Base-by-base conservation (phyloP, 2,329 filamentous ascomycete genomes). In the Cordyceps militaris region DNA sequence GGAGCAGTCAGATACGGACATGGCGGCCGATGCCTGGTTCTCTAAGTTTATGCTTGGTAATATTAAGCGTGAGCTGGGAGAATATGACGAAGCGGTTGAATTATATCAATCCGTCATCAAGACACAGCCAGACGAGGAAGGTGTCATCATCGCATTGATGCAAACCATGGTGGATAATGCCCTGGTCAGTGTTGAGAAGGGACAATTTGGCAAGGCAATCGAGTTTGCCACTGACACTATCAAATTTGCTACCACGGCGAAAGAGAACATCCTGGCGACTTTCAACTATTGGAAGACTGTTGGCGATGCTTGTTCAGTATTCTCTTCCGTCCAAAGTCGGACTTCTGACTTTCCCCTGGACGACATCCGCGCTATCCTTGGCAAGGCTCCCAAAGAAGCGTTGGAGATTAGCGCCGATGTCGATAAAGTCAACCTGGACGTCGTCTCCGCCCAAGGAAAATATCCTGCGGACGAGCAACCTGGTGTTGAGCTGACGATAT, bases 241-340 rank as follows among this genome's bases (percentile, higher is more conserved):
- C 53, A 70, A 80, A 11, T 85, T 88, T 58, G 89, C 90, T 0
- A 74, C 76, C 5, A 74, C 76, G 4, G 83, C 92, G 38, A 80
- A 80, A 1, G 74, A 79, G 34, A 77, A 79, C 44, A 82, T 87
- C 48, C 75, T 82, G 4, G 79, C 86, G 53, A 87, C 89, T 0
- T 97, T 97, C 75, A 99, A 97, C 69, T 81, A 96, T 56, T 99
- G 95, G 94, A 97, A 95, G 70, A 85, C 88, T 6, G 79, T 97
- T 8, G 94, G 87, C 5, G 94, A 97, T 74, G 89, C 92, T 5
- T 96, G 89, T 69, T 85, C 89, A 1, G 73, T 96, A 0, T 97
- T 95, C 66, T 88, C 88, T 0, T 87, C 81, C 66, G 83, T 95
- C 1, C 90, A 93, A 65, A 82, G 83, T 46, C 85, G 84, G 46